These are phyloP conservation scores for Meyerozyma athensensis DNA, from an alignment of 1,139 yeast genomes.

Conservation along the genomic window DNA sequence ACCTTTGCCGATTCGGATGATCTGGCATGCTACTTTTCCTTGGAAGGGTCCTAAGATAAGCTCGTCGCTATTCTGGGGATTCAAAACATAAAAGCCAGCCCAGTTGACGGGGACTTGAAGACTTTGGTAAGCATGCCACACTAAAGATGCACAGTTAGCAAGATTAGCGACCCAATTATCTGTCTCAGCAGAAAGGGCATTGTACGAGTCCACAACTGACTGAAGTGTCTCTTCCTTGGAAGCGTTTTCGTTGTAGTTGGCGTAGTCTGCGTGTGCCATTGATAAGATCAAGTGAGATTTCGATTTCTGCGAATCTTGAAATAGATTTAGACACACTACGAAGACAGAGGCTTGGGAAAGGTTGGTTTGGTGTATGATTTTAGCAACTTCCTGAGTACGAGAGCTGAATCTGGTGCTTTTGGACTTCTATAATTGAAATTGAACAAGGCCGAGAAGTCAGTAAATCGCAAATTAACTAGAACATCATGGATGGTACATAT, in stretches of 20 bases:
- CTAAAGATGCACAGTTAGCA: constrained; percentile 76
- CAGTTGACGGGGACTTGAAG: constrained; percentile 64
- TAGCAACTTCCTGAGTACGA: too few relatives aligned
- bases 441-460: too few relatives aligned
- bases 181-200: constrained; percentile 59
- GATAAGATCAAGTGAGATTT: too few relatives aligned
- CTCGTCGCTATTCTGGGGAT: constrained; percentile 28
- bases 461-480: too few relatives aligned
- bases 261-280: constrained; percentile 56
- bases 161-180: constrained; percentile 85
- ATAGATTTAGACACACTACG: too few relatives aligned
- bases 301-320: too few relatives aligned
- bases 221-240: constrained; percentile 57
- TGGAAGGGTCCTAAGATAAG: constrained; percentile 88
- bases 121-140: constrained; percentile 84
- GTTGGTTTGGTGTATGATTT: too few relatives aligned
- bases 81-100: constrained; percentile 82
- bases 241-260: constrained; percentile 36
- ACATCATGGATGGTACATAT: too few relatives aligned
- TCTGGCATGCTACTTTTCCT: constrained; percentile 95
- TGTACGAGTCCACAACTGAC: constrained; percentile 54
- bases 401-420: too few relatives aligned
- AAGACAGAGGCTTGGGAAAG: too few relatives aligned
- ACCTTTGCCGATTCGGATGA: constrained; percentile 71
- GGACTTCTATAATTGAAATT: too few relatives aligned